These are phyloP conservation scores for Populus euphratica DNA, from an alignment of 345 rosid genomes.

Conservation along the genomic window DNA sequence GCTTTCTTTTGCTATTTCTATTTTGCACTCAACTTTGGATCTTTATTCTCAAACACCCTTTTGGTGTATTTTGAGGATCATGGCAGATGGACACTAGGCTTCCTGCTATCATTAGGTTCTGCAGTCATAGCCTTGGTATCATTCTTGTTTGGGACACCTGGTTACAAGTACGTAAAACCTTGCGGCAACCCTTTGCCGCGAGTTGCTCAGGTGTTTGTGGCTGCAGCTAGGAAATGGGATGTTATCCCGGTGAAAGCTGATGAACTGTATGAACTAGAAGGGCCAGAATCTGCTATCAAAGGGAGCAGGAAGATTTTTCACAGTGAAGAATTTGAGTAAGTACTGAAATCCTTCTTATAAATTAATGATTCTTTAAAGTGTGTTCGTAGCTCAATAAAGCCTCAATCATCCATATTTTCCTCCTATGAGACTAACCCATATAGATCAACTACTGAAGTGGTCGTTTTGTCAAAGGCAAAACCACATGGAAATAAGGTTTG, in stretches of 20 bases:
- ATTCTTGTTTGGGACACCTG: slow-evolving; percentile 34
- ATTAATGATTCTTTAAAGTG: background rate
- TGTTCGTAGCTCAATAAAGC: background rate
- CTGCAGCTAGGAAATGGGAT: slow-evolving; percentile 46
- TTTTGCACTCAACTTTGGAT: slow-evolving; percentile 68
- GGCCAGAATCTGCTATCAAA: slow-evolving; percentile 66
- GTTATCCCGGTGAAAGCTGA: slow-evolving; percentile 31
- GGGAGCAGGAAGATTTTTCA: slow-evolving; percentile 80
- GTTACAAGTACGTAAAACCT: slow-evolving; percentile 49
- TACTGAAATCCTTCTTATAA: background rate
- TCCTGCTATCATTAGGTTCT: slow-evolving; percentile 54
- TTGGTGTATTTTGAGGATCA: slow-evolving; percentile 66
- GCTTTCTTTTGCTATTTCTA: slow-evolving; percentile 72
- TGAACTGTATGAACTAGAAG: slow-evolving; percentile 59
- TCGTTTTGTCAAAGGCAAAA: background rate
- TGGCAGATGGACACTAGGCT: slow-evolving; percentile 69
- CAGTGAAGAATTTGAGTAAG: slow-evolving; percentile 47
- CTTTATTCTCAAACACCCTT: slow-evolving; percentile 69
- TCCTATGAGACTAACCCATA: background rate
- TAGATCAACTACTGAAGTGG: background rate
- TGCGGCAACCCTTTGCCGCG: slow-evolving; percentile 75
- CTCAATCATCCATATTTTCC: background rate
- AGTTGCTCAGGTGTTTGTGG: slow-evolving; percentile 66
- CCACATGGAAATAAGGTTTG: background rate
- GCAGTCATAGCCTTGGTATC: slow-evolving; percentile 48